phyloP scores from a whole-genome alignment of 129 eudicot species.

The Calendula officinalis region DNA sequence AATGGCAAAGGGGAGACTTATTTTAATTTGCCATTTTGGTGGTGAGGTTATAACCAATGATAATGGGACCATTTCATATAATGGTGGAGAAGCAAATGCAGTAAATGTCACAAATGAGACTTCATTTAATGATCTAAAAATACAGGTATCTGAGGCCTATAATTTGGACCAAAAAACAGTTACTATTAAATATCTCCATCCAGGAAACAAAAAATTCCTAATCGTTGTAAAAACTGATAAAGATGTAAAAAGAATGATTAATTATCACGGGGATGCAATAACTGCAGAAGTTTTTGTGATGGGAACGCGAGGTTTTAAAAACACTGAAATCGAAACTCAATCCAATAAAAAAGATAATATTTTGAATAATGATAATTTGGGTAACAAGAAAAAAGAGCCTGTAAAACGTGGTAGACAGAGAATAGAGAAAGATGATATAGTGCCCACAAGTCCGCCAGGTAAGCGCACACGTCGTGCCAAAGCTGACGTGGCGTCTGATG shows the following conservation, averaged over 20 bases:
- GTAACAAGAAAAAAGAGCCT: constrained; percentile 37
- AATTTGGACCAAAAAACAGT: constrained; percentile 54
- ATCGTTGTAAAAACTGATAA: constrained; percentile 59
- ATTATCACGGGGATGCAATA: constrained; percentile 59
- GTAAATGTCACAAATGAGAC: constrained; percentile 50
- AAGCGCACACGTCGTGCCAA: constrained; percentile 27
- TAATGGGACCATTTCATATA: constrained; percentile 65
- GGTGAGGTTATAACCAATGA: constrained; percentile 65
- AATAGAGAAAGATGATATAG: constrained; percentile 16
- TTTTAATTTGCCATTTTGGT: constrained; percentile 72
- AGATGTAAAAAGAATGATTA: constrained; percentile 69
- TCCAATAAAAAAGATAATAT: constrained; percentile 31
- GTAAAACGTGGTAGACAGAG: constrained; percentile 33
- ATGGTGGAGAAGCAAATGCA: constrained; percentile 83
- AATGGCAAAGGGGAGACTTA: constrained; percentile 73
- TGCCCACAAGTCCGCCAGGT: constrained; percentile 27
- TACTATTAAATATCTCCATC: constrained; percentile 69
- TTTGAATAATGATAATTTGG: constrained; percentile 8
- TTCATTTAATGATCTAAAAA: constrained; percentile 60
- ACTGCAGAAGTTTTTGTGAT: constrained; percentile 69
- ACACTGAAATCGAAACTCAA: constrained; percentile 27
- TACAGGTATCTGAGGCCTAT: constrained; percentile 57
- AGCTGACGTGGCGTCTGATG: constrained; percentile 23
- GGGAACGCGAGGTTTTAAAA: constrained; percentile 65
- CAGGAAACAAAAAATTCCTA: constrained; percentile 64